These are phyloP conservation scores for Ceratobasidium sp. DNA, from an alignment of 1,284 basidiomycete genomes.

Conservation along the genomic window DNA sequence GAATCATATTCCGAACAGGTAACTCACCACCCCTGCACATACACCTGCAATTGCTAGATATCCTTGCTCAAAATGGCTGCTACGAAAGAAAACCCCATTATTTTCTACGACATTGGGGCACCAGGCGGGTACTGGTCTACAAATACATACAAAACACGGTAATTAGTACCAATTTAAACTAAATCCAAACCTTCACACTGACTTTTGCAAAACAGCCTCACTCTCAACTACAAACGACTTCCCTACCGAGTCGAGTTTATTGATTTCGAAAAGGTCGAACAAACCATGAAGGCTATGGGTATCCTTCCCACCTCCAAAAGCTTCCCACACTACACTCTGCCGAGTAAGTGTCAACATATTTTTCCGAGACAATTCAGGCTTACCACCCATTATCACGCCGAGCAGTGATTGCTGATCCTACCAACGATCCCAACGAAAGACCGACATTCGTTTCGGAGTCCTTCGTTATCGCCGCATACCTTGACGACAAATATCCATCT, in stretches of 20 bases:
- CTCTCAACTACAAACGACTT: conserved; percentile 48
- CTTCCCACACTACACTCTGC: conserved; percentile 29
- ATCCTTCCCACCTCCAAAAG: conserved; percentile 55
- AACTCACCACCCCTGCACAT: too few species aligned
- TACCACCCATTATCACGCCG: background rate
- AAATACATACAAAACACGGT: conserved; percentile 35
- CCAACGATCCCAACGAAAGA: conserved; percentile 26
- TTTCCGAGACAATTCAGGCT: background rate
- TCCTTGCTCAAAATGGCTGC: background rate
- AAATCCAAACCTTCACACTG: background rate
- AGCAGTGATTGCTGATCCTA: conserved; percentile 44
- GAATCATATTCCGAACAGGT: too few species aligned
- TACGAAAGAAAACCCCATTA: conserved; percentile 10
- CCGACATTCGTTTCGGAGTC: conserved; percentile 42
- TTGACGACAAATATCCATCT: conserved; percentile 44
- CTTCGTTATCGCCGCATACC: conserved; percentile 43
- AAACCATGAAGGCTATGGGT: conserved; percentile 43
- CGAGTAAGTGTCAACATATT: background rate
- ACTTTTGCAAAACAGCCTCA: conserved; percentile 36
- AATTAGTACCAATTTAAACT: background rate
- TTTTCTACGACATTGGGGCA: conserved; percentile 26
- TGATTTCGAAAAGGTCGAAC: conserved; percentile 46
- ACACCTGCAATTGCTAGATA: too few species aligned
- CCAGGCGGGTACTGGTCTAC: background rate
- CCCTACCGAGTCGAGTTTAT: conserved; percentile 48